Percentiles rank a stretch among this genome's conserved stretches.
phyloP scores from a whole-genome alignment of 169 alveolate genomes.

The Eimeria acervulina region DNA sequence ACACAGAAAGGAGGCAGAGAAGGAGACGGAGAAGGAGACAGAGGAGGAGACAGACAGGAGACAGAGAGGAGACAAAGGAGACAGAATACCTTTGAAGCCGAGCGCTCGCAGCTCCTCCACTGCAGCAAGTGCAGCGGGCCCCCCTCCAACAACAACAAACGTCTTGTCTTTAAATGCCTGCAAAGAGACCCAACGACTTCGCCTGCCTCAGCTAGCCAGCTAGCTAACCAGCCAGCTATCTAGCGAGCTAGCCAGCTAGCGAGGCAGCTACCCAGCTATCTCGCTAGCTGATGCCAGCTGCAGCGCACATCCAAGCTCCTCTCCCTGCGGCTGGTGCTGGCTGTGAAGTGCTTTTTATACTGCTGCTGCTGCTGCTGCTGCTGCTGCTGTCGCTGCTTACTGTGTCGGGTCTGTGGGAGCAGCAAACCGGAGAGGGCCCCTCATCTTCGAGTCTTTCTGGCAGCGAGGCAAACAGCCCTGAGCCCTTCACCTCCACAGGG shows the following conservation, averaged over 20 bases:
- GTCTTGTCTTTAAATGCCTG: constrained; percentile 79
- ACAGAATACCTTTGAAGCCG: constrained; percentile 89
- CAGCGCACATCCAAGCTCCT: not conserved
- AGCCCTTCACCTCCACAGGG: constrained; percentile 71
- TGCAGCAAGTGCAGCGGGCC: constrained; percentile 94
- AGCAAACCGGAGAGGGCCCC: not conserved
- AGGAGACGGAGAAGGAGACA: no score
- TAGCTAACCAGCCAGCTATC: no score
- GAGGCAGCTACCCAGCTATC: no score
- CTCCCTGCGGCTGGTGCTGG: not conserved
- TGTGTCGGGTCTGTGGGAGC: constrained; percentile 1
- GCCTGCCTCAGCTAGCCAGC: not conserved
- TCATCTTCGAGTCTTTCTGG: constrained; percentile 51
- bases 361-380: constrained; percentile 2
- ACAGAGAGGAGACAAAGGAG: not conserved
- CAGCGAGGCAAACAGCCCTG: constrained; percentile 51
- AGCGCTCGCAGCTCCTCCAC: constrained; percentile 90
- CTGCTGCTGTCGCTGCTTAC: constrained; percentile 57
- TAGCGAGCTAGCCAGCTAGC: no score
- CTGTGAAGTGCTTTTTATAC: not conserved
- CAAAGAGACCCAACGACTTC: not conserved
- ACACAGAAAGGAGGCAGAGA: not conserved
- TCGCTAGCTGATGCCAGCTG: not conserved
- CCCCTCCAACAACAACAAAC: constrained; percentile 93
- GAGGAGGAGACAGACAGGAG: not conserved